Base-by-base conservation (phyloP, 305 asterid genomes). In the Solanum hybrid region DNA sequence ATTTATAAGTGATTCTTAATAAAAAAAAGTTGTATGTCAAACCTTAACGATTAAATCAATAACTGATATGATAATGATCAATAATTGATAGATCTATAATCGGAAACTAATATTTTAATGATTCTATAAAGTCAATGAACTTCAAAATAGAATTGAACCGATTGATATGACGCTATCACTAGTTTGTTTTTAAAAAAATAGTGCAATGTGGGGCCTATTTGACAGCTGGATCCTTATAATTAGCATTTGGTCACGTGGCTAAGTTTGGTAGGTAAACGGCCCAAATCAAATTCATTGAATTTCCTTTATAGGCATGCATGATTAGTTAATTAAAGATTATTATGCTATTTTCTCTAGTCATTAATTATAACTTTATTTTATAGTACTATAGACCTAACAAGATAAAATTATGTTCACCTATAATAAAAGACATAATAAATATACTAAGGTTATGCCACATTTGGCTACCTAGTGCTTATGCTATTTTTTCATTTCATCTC, bases 241-340 rank as follows among this genome's bases (percentile, higher is more conserved):
- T 89, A 89, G 70, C 89, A 91, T 83, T 87, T 22, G 27, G 65
- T 84, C 93, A 89, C 93, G 88, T 92, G 93, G 90, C 11, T 75
- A 51, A 87, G 91, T 89, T 79, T 57, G 83, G 87, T 77, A 34
- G 89, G 88, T 87, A 57, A 83, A n/a, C 90, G 32, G 90, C 82
- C 89, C 29, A 51, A 84, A 51, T 57, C 88, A 38, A 38, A 51
- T 85, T 57, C 29, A 51, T 85, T 57, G 45, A 36, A 85, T 85
- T 85, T 85, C 11, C 79, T 45, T 51, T 26, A 36, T 36, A 75
- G 73, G 38, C 61, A 87, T 29, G 80, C 41, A 80, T 80, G 31
- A 89, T 85, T 31, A 85, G 31, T 81, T 17, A 83, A 83, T 41
- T 41, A 39, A 82, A 26, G 20, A 36, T n/a, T 26, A 82, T 83